Evolutionary conservation across 2,329 filamentous ascomycete genomes (phyloP).

Genomic region (Beauveria sp.): DNA sequence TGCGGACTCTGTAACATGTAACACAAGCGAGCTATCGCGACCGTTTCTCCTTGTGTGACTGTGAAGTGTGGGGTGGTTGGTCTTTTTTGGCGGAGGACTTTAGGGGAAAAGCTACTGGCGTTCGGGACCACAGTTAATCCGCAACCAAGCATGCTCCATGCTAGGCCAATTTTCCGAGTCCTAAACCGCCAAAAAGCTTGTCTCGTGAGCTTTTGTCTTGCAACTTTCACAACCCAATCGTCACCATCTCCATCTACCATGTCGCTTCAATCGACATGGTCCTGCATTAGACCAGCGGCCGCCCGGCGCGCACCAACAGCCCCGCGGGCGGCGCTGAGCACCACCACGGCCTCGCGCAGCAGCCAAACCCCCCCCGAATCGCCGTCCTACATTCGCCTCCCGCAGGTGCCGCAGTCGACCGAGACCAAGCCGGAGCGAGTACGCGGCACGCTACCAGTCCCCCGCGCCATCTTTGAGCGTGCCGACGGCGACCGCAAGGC

Average conservation of each 20-base stretch:
- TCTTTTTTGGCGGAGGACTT: no score
- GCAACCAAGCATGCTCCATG: not conserved
- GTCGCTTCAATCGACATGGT: constrained; percentile 19
- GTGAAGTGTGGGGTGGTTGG: no score
- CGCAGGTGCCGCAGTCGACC: constrained; percentile 64
- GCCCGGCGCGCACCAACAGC: constrained; percentile 20
- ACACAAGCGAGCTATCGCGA: no score
- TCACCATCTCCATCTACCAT: constrained; percentile 16
- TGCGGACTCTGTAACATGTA: no score
- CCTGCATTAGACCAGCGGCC: constrained; percentile 20
- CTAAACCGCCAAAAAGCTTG: not conserved
- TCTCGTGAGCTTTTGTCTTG: not conserved
- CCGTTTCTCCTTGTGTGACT: no score
- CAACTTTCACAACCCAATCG: not conserved
- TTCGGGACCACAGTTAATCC: constrained; percentile 7
- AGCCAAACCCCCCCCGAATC: constrained; percentile 64
- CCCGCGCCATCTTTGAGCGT: constrained; percentile 68
- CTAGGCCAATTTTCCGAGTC: not conserved
- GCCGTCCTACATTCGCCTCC: constrained; percentile 78
- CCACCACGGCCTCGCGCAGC: constrained; percentile 28
- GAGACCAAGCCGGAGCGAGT: constrained; percentile 39
- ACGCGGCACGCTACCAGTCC: constrained; percentile 76
- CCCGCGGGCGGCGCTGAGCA: constrained; percentile 27
- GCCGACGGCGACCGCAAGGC: constrained; percentile 52
- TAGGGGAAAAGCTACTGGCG: not conserved